These are phyloP conservation scores for Pestalotiopsis sp. DNA, from an alignment of 2,329 filamentous ascomycete species.

Conservation along the genomic window DNA sequence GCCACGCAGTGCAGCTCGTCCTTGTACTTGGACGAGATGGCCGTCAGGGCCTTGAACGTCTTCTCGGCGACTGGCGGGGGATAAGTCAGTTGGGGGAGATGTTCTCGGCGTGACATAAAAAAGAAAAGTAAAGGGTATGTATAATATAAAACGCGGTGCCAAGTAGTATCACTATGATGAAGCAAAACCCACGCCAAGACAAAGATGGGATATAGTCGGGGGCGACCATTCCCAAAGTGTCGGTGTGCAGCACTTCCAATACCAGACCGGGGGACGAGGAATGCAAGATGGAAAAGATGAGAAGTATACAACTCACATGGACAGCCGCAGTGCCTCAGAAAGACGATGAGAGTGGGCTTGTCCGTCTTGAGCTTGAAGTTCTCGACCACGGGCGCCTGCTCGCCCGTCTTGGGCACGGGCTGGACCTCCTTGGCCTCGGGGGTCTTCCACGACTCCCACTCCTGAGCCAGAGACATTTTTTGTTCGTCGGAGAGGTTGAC, in stretches of 20 bases:
- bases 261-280: background rate
- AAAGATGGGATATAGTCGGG: background rate
- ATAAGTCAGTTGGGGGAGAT: conserved; percentile 1
- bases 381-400: conserved; percentile 56
- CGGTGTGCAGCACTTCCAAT: background rate
- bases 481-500: conserved; percentile 1
- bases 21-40: conserved; percentile 51
- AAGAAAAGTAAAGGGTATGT: background rate
- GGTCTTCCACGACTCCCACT: conserved; percentile 44
- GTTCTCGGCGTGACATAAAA: background rate
- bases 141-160: background rate
- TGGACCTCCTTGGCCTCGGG: conserved; percentile 44
- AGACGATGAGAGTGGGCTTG: conserved; percentile 65
- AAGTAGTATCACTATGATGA: background rate
- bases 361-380: conserved; percentile 54
- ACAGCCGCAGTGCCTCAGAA: conserved; percentile 74
- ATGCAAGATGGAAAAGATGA: background rate
- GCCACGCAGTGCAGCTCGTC: conserved; percentile 59
- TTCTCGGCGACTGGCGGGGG: conserved; percentile 64
- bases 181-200: background rate
- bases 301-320: conserved; percentile 56
- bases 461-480: conserved; percentile 34
- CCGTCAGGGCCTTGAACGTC: conserved; percentile 58
- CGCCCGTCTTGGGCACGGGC: conserved; percentile 53
- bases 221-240: background rate